Conservation (phyloP, 2,329 filamentous ascomycete genomes). For the Sporothrix phasma region DNA sequence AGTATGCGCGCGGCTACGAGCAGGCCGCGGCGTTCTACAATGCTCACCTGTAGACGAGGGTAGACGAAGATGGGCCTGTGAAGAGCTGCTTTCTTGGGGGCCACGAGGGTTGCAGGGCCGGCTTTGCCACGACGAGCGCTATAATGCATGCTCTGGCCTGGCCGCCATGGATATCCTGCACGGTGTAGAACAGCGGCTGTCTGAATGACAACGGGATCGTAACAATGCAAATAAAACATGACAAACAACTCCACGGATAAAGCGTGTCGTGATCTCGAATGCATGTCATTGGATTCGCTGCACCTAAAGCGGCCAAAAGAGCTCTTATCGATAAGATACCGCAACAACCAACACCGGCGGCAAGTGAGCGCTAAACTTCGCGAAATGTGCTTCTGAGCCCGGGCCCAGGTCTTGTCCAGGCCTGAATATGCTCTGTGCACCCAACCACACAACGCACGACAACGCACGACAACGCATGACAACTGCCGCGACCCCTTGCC, state of each 20-base stretch:
- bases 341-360: background rate
- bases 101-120: constrained; percentile 22
- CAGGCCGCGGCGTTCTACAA: constrained; percentile 34
- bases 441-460: no score
- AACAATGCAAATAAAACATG: no score
- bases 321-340: constrained; percentile 12
- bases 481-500: background rate
- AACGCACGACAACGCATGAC: background rate
- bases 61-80: background rate
- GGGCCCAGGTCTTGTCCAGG: background rate
- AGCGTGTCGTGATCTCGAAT: no score
- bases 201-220: no score
- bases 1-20: constrained; percentile 41
- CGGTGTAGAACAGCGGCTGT: no score
- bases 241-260: no score
- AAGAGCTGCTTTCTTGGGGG: background rate
- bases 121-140: background rate
- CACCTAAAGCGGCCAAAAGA: background rate
- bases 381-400: no score
- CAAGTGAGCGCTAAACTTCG: background rate
- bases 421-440: no score
- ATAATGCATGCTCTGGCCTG: no score
- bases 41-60: constrained; percentile 29
- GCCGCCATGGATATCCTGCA: no score
- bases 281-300: no score